Evolutionary conservation across 257 asterid species (phyloP), one percentile per base, ranked within the genome.

Genomic region (Leonotis leonurus): DNA sequence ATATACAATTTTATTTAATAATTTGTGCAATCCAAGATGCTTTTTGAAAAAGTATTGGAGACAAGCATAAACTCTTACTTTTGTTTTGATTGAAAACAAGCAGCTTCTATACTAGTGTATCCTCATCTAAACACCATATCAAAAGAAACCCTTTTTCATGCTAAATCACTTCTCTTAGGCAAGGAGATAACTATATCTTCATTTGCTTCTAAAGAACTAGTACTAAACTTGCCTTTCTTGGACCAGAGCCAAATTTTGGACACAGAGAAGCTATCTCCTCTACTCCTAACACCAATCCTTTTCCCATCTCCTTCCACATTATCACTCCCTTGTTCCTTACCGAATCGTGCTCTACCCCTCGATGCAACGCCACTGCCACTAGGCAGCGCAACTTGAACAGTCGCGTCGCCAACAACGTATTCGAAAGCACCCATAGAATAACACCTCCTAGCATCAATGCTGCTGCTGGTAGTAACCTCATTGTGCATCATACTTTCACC

Each of bases 231-330:
- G 52, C 72, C 74, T 58, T 74, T 82, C 62, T 80, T 80, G 74
- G 94, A 78, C 94, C 94, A 85, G 0, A 82, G 78, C 94, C 94
- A 82, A 53, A 85, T 80, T 78, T 82, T 85, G 52, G 89, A 85
- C 36, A 82, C 81, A 46, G 94, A 86, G 62, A 68, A 81, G 54
- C 95, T 86, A 20, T 86, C 95, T 6, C 86, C 83, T 75, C 80
- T 64, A 44, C 78, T 72, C 74, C 80, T 70, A 12, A 50, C 64
- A 52, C 68, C 68, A 11, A 85, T 83, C 77, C 68, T 71, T 49
- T 76, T 70, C 3, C 73, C 86, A 35, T 81, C 84, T 4, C 46
- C 60, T 33, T 70, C 87, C n/a, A 41, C 57, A 52, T 22, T 67
- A 17, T 40, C 18, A 32, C 24, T 14, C 46, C 21, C 54, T 10